These are phyloP conservation scores for Ajuga reptans DNA, from an alignment of 305 asterid genomes.

Conservation along the genomic window DNA sequence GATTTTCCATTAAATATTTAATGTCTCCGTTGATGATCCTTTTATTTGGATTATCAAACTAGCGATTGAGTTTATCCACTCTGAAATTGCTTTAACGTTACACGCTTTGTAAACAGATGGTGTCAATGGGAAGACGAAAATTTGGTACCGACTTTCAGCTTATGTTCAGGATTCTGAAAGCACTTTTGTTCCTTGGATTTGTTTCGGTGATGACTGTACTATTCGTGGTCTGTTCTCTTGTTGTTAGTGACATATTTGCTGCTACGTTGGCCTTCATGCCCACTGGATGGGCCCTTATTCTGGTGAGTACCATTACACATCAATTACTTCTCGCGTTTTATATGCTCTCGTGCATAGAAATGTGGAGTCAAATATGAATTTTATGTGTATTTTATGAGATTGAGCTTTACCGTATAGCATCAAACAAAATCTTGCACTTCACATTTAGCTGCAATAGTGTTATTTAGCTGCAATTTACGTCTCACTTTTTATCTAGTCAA, in stretches of 20 bases:
- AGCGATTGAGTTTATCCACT: not conserved
- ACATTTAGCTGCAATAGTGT: no score
- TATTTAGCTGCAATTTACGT: no score
- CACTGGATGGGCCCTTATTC: conserved; percentile 94
- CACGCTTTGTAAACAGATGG: conserved; percentile 50
- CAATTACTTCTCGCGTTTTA: not conserved
- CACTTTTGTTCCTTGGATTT: conserved; percentile 80
- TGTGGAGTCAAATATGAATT: not conserved
- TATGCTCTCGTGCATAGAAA: not conserved
- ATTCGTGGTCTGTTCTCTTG: conserved; percentile 68
- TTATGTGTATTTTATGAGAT: no score
- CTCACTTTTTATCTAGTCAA: no score
- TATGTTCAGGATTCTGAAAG: conserved; percentile 94
- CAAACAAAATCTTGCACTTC: no score
- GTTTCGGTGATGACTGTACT: conserved; percentile 81
- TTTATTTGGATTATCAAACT: not conserved
- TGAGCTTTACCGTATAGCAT: no score
- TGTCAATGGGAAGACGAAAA: conserved; percentile 90
- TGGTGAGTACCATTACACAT: conserved; percentile 37
- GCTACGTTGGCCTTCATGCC: conserved; percentile 91
- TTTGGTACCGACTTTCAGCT: conserved; percentile 97
- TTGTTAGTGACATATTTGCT: conserved; percentile 71
- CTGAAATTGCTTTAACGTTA: not conserved
- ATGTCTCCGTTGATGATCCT: not conserved
- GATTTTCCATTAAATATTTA: not conserved